Base-by-base conservation (phyloP, 495 filamentous ascomycete genomes). In the Chaetomidium leptoderma region DNA sequence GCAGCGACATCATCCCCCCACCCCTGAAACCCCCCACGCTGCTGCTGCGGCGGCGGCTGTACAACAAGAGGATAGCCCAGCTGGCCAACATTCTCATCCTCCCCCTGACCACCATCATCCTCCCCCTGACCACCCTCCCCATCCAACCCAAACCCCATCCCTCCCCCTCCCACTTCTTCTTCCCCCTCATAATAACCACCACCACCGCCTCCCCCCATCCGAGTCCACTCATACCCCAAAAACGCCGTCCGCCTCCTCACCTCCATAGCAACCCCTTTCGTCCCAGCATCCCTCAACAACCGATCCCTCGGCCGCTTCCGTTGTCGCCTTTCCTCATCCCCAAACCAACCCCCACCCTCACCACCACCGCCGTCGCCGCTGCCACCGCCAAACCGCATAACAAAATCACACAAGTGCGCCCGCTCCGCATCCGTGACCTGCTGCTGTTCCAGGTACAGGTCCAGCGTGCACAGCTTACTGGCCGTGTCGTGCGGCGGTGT, bases 181-280 rank as follows among this genome's bases (percentile, higher is more conserved):
- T 16, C 16, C 24, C 13, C 40, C 17, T 33, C 43, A 17, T 26
- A 32, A 26, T 55, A 44, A 19, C 39, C 56, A 30, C 33, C 42
- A 0, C 47, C 30, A n/a, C 43, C 50, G 14, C 43, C 59, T 16
- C 50, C 17, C 58, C 61, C 58, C 60, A 73, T 68, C 16, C 76
- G 62, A 5, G 84, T 81, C 69, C 91, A 96, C 13, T 88, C 91
- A 69, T 97, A 97, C n/a, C 92, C 92, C 51, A 91, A 68, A 71
- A 96, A 96, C 2, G 90, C 90, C 10, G 80, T 86, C 71, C 75
- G 81, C 69, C 91, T 91, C 57, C 92, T 80, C 53, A 92, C 78
- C 54, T 91, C 87, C 63, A 97, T 71, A 2, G 84, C 90, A 19
- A 78, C 79, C 52, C 73, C 76, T 11, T 80, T 82, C 3, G 85